These are phyloP conservation scores for Vanderwaltozyma verrucispora DNA, from an alignment of 805 yeast species.

Conservation along the genomic window DNA sequence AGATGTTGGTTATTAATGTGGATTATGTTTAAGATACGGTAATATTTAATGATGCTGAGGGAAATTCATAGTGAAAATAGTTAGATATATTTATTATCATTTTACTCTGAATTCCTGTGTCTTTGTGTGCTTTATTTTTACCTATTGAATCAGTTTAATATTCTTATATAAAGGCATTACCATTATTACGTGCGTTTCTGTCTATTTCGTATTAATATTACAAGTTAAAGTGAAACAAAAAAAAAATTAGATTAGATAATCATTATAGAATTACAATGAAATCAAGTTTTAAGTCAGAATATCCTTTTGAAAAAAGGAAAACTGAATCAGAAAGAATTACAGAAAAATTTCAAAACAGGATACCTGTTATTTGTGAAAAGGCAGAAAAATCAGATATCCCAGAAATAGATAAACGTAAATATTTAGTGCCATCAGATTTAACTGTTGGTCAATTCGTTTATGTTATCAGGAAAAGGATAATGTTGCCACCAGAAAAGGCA, in stretches of 20 bases:
- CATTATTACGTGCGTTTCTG: no score
- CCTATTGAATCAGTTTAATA: no score
- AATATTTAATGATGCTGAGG: no score
- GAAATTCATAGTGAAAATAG: no score
- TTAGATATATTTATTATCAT: no score
- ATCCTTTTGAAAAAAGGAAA: constrained; percentile 89
- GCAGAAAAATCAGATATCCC: constrained; percentile 95
- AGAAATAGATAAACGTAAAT: constrained; percentile 93
- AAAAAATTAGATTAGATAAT: background rate
- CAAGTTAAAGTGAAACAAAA: no score
- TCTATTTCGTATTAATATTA: no score
- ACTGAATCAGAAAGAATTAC: constrained; percentile 90
- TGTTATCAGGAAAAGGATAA: constrained; percentile 92
- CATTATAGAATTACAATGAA: no score
- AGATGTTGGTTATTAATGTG: no score
- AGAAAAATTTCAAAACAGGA: constrained; percentile 80
- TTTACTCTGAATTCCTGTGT: no score
- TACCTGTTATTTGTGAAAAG: constrained; percentile 94
- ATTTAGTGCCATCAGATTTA: constrained; percentile 89
- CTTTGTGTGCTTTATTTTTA: background rate
- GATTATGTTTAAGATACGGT: no score
- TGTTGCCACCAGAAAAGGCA: constrained; percentile 94
- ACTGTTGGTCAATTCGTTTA: constrained; percentile 98
- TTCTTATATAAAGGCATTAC: background rate
- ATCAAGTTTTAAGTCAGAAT: constrained; percentile 43